Conservation (phyloP, 768 basidiomycete species). For the Gymnopilus junonius region DNA sequence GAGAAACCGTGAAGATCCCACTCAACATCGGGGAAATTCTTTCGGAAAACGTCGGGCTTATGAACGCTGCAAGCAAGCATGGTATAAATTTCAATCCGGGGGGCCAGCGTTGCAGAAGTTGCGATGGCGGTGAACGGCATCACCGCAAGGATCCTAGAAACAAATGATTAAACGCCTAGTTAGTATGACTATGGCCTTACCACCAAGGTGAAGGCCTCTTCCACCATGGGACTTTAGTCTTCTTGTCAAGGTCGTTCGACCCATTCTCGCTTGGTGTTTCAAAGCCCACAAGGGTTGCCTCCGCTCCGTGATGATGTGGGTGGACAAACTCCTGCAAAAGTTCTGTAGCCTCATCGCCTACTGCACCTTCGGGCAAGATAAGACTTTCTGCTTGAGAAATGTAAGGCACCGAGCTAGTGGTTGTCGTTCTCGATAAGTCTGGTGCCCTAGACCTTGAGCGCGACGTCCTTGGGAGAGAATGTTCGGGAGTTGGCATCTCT, state of each 20-base stretch:
- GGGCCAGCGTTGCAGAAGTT: conserved; percentile 62
- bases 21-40: conserved; percentile 24
- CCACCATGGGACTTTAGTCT: conserved; percentile 67
- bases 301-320: conserved; percentile 39
- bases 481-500: conserved; percentile 5
- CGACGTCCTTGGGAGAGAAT: not conserved
- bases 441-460: not conserved
- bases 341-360: conserved; percentile 51
- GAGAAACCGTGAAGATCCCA: conserved; percentile 1
- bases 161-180: not conserved
- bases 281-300: conserved; percentile 28
- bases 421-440: not conserved
- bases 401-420: conserved; percentile 23
- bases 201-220: conserved; percentile 74
- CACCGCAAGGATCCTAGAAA: conserved; percentile 57
- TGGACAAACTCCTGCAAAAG: conserved; percentile 50
- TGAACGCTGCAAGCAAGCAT: conserved; percentile 69
- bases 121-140: conserved; percentile 61
- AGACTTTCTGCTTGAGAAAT: conserved; percentile 38
- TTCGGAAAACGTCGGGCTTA: conserved; percentile 57
- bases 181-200: conserved; percentile 41
- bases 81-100: conserved; percentile 78
- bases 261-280: conserved; percentile 1
- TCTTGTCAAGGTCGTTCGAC: conserved; percentile 23
- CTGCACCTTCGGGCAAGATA: conserved; percentile 47